Evolutionary conservation across 2,329 filamentous ascomycete species (phyloP).

Genomic region (Talaromyces sp.): DNA sequence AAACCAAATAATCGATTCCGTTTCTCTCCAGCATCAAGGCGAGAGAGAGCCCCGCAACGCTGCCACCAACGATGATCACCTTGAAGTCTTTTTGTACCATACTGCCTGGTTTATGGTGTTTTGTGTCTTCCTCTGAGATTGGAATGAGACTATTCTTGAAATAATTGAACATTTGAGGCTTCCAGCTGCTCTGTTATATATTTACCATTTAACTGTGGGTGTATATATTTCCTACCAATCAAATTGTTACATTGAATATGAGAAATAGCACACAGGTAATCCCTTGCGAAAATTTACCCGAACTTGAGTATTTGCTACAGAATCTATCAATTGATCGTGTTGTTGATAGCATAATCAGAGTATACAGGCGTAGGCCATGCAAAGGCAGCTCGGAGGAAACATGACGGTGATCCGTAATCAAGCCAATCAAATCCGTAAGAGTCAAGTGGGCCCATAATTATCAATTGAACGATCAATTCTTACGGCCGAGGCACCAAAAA

Average conservation of each 20-base stretch:
- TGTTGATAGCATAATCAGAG: background rate
- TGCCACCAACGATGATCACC: constrained; percentile 47
- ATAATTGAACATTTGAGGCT: too few species aligned
- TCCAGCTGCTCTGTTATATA: background rate
- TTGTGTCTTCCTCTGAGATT: too few species aligned
- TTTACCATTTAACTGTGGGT: background rate
- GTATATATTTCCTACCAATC: too few species aligned
- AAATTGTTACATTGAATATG: too few species aligned
- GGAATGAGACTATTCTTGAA: too few species aligned
- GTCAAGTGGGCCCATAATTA: too few species aligned
- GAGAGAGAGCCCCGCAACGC: constrained; percentile 43
- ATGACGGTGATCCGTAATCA: background rate
- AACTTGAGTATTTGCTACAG: too few species aligned
- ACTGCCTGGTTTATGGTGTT: background rate
- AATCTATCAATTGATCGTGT: background rate
- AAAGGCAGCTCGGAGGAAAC: background rate
- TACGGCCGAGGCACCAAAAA: too few species aligned
- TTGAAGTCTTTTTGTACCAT: constrained; percentile 13
- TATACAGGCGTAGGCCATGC: background rate
- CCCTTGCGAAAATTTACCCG: too few species aligned
- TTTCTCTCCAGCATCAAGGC: constrained; percentile 43
- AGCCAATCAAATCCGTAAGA: background rate
- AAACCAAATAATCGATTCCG: constrained; percentile 44
- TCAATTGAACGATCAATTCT: too few species aligned
- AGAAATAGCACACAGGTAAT: too few species aligned